phyloP scores from a whole-genome alignment of 192 early-diverging fungal species.

The Entomortierella beljakovae region DNA sequence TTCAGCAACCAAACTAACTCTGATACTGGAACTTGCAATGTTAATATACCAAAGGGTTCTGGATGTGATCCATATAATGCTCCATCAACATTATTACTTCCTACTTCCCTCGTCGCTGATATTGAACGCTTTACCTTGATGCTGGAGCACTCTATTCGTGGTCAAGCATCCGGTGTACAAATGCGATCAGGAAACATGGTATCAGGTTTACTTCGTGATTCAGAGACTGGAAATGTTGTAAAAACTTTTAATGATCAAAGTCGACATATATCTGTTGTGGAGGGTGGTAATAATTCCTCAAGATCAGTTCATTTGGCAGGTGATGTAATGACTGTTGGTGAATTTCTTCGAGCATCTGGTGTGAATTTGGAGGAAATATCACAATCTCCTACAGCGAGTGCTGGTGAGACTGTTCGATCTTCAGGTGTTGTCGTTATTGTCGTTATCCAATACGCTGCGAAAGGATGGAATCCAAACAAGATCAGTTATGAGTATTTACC shows the following conservation, averaged over 20 bases:
- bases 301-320: slow-evolving; percentile 28
- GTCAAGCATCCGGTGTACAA: slow-evolving; percentile 46
- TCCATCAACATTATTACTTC: slow-evolving; percentile 3
- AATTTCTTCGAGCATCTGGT: slow-evolving; percentile 50
- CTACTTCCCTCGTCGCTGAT: slow-evolving; percentile 47
- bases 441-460: slow-evolving; percentile 55
- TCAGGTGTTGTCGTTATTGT: slow-evolving; percentile 56
- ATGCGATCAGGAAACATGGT: slow-evolving; percentile 57
- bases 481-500: slow-evolving; percentile 57
- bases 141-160: slow-evolving; percentile 58
- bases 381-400: slow-evolving; percentile 10
- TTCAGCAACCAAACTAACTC: slow-evolving; percentile 19
- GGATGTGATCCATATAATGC: slow-evolving; percentile 28
- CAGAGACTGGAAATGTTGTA: slow-evolving; percentile 20
- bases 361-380: slow-evolving; percentile 38
- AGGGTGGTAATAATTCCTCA: too few species aligned
- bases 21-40: neutral
- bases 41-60: slow-evolving; percentile 26
- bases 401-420: slow-evolving; percentile 41
- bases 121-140: slow-evolving; percentile 57
- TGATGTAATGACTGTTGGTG: slow-evolving; percentile 51
- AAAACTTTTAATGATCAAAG: slow-evolving; percentile 32
- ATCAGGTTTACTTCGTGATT: slow-evolving; percentile 30
- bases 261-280: neutral
- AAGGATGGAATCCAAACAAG: slow-evolving; percentile 42